These are phyloP conservation scores for Eimeria nieschulzi DNA, from an alignment of 169 alveolate genomes.

Conservation along the genomic window DNA sequence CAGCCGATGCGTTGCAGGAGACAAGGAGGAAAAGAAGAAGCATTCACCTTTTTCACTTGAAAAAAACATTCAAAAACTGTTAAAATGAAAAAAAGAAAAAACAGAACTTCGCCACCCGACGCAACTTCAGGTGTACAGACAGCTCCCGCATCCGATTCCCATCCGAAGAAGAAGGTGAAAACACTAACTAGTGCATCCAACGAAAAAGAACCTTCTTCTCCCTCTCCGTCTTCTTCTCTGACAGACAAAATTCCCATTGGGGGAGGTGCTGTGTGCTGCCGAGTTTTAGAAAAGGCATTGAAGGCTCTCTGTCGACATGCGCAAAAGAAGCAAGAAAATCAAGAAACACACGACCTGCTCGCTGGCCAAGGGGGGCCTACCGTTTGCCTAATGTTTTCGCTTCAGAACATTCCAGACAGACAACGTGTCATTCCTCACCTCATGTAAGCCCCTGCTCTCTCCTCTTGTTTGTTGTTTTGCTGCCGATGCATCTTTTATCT, in stretches of 20 bases:
- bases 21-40: too few species aligned
- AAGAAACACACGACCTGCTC: conserved; percentile 14
- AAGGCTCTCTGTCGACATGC: conserved; percentile 39
- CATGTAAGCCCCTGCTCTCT: conserved; percentile 13
- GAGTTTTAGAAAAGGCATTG: background rate
- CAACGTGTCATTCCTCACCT: conserved; percentile 28
- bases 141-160: background rate
- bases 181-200: background rate
- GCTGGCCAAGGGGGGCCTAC: conserved; percentile 14
- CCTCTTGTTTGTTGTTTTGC: background rate
- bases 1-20: too few species aligned
- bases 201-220: background rate
- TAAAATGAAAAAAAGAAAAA: background rate
- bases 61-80: background rate
- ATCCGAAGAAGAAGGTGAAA: background rate
- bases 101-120: background rate
- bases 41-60: too few species aligned
- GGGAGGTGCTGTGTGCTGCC: conserved; percentile 6
- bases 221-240: background rate
- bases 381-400: conserved; percentile 49
- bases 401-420: conserved; percentile 22
- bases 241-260: background rate
- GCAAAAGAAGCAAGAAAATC: background rate
- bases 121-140: background rate
- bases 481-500: background rate